These are phyloP conservation scores for Camptophora hylomeconis DNA, from an alignment of 2,329 filamentous ascomycete species.

Conservation along the genomic window DNA sequence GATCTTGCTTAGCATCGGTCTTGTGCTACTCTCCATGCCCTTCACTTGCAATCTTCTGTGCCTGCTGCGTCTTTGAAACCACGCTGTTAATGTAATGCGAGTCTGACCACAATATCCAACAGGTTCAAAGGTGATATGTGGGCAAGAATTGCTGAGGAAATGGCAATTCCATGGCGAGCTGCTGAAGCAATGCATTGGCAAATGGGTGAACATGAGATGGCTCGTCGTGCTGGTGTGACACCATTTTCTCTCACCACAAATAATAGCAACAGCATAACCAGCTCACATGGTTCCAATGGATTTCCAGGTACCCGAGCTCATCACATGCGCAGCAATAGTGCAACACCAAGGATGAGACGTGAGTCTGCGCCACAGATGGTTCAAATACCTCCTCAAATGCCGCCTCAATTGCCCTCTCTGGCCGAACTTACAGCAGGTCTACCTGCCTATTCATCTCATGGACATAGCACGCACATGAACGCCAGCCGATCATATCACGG, in stretches of 20 bases:
- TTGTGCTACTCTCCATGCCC: conserved; percentile 1
- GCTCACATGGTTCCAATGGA: background rate
- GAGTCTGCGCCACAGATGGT: conserved; percentile 23
- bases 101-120: conserved; percentile 7
- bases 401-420: conserved; percentile 29
- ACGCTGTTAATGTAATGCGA: too few relatives aligned
- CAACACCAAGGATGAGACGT: conserved; percentile 27
- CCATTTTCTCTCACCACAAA: conserved; percentile 58
- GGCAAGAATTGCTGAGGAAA: conserved; percentile 88
- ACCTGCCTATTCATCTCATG: conserved; percentile 30
- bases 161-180: conserved; percentile 88
- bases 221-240: conserved; percentile 73
- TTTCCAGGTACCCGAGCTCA: conserved; percentile 5
- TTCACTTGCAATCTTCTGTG: too few relatives aligned
- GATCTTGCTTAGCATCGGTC: too few relatives aligned
- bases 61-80: too few relatives aligned
- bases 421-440: conserved; percentile 35
- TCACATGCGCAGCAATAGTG: conserved; percentile 24
- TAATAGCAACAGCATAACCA: background rate
- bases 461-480: too few relatives aligned
- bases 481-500: too few relatives aligned
- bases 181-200: conserved; percentile 99
- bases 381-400: conserved; percentile 24
- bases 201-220: conserved; percentile 87
- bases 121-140: conserved; percentile 98